Evolutionary conservation across 73 alveolate species (phyloP), one percentile per base, ranked within the genome.

Genomic region (Uronychia binucleata): DNA sequence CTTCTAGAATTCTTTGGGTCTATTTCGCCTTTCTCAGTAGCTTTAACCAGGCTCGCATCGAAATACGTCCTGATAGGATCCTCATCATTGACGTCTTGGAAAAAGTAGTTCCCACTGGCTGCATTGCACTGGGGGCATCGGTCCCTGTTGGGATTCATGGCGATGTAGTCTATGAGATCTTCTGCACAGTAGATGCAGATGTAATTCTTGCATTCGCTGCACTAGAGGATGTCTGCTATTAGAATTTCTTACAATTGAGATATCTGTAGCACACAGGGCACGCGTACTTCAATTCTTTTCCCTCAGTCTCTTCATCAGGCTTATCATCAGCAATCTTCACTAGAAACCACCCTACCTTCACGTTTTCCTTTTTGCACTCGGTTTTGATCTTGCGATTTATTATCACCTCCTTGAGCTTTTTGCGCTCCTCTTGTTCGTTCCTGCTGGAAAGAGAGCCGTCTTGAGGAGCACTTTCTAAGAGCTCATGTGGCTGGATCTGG

Each of bases 211-310:
- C 92, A 86, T 13, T 30, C 27, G 31, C 34, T 34, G 31, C 87
- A 86, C 1, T 78, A 26, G 11, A 86, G 83, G 30, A 86, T 86
- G 26, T 77, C 81, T n/a, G 19, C 67, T 46, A 46, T 46, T 5
- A 46, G 19, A 46, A 46, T 46, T 46, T 11, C 67, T 19, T 46
- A 46, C 67, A 46, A 31, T 86, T 86, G 75, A 34, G 78, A 78
- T 86, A 86, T 11, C 85, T 29, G 31, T 76, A 78, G 75, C 92
- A 86, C 1, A 86, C 78, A n/a, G 92, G 92, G 35, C 92, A 86
- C 26, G 58, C 28, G 46, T 78, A 86, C 75, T 86, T 86, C 34
- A 58, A 78, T 8, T 19, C 83, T 86, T 78, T 46, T 46, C 85
- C 58, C 30, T 57, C 79, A 25, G 1, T 82, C 25, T 58, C 34